A percentile compares a stretch with the other conserved stretches of the same genome.
Conservation (phyloP, 805 yeast species). For the Ogataea trehaloabstinens region DNA sequence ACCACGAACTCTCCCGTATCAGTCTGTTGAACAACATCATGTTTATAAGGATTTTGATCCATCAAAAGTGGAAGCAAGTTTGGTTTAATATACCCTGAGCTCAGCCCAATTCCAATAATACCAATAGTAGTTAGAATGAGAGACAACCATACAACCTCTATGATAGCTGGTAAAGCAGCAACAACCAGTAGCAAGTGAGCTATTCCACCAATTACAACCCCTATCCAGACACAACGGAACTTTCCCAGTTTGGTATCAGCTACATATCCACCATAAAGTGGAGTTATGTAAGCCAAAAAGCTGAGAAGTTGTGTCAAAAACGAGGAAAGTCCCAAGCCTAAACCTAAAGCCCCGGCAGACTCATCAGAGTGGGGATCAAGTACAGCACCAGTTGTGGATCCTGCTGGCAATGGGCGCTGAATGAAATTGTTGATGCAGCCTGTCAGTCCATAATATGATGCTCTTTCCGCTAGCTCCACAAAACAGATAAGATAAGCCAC, state of each 20-base stretch:
- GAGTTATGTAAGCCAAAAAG: slow-evolving; percentile 47
- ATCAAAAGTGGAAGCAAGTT: slow-evolving; percentile 47
- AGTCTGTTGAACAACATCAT: slow-evolving; percentile 51
- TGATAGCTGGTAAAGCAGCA: slow-evolving; percentile 44
- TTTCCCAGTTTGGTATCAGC: slow-evolving; percentile 51
- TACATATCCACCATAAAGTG: slow-evolving; percentile 49
- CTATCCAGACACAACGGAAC: slow-evolving; percentile 45
- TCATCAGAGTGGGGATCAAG: slow-evolving; percentile 38
- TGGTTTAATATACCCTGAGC: slow-evolving; percentile 55
- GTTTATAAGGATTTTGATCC: slow-evolving; percentile 61
- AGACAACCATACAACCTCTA: slow-evolving; percentile 27
- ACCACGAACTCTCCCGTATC: slow-evolving; percentile 59
- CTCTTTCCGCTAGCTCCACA: slow-evolving; percentile 53
- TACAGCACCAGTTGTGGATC: slow-evolving; percentile 36
- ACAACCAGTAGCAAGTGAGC: slow-evolving; percentile 46
- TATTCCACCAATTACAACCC: slow-evolving; percentile 42
- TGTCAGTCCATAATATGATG: slow-evolving; percentile 50
- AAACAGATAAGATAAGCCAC: slow-evolving; percentile 30
- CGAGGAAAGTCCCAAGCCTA: slow-evolving; percentile 44
- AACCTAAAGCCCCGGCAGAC: slow-evolving; percentile 48
- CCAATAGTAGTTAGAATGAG: slow-evolving; percentile 37
- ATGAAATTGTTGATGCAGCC: slow-evolving; percentile 49
- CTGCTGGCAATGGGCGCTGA: slow-evolving; percentile 48
- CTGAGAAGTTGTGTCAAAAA: slow-evolving; percentile 45
- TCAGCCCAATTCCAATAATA: slow-evolving; percentile 37